Evolutionary conservation across 2,329 filamentous ascomycete genomes (phyloP).

Genomic region (Cladosporium oxysporum): DNA sequence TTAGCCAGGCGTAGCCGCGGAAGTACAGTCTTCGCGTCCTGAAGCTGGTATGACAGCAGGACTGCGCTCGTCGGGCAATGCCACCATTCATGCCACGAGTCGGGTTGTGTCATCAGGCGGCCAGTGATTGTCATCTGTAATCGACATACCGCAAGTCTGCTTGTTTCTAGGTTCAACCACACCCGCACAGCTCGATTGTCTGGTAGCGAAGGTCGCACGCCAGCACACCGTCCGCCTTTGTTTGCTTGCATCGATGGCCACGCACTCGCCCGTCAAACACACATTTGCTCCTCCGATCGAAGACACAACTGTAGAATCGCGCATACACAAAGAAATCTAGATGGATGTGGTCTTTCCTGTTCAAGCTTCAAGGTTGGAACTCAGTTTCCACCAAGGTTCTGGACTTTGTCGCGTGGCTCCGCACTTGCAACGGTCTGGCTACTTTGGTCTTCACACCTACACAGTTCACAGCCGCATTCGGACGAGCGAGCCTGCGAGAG

Average conservation of each 20-base stretch:
- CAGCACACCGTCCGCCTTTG: not conserved
- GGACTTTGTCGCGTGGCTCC: slow-evolving; percentile 9
- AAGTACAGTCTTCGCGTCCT: not conserved
- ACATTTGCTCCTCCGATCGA: not conserved
- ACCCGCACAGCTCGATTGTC: not conserved
- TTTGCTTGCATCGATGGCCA: not conserved
- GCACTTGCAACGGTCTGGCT: slow-evolving; percentile 19
- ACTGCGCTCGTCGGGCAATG: not conserved
- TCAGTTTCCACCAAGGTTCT: slow-evolving; percentile 12
- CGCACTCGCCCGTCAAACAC: not conserved
- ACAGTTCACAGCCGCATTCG: not conserved
- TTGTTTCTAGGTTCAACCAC: not conserved
- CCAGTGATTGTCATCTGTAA: not conserved
- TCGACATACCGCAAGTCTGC: not conserved
- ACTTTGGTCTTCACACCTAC: not conserved
- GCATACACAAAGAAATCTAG: not conserved
- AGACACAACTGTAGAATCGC: not conserved
- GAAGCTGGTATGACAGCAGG: slow-evolving; percentile 4
- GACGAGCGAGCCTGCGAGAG: not conserved
- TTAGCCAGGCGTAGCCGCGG: not conserved
- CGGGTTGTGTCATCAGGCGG: not conserved
- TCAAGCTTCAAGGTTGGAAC: slow-evolving; percentile 6
- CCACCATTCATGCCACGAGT: not conserved
- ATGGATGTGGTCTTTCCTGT: not conserved
- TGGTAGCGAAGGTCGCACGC: slow-evolving; percentile 5